Conservation (phyloP, 495 filamentous ascomycete species). For the Talaromyces wortmannii region DNA sequence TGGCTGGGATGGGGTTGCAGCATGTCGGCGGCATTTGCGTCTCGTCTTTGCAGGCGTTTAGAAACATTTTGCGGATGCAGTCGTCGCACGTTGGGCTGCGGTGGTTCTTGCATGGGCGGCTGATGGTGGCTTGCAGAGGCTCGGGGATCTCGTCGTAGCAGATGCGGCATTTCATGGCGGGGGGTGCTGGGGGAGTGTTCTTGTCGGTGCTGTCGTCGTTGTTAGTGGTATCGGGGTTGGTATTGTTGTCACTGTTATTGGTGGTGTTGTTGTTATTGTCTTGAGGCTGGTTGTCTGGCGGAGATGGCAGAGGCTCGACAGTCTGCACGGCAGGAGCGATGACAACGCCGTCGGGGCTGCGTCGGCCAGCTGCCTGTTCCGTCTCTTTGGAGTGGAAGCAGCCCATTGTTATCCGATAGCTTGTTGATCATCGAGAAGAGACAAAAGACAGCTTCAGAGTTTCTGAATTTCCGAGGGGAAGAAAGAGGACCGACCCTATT, state of each 20-base stretch:
- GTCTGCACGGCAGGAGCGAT: background rate
- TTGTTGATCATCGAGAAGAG: background rate
- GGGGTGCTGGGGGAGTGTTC: background rate
- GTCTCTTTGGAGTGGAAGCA: background rate
- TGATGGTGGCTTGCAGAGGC: background rate
- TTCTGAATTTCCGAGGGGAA: no score
- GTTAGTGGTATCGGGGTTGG: background rate
- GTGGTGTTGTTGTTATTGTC: no score
- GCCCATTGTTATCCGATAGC: background rate
- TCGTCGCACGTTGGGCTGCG: slow-evolving; percentile 4
- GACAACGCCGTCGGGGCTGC: background rate
- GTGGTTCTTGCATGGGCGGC: background rate
- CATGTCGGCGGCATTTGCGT: slow-evolving; percentile 18
- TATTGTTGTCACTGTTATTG: no score
- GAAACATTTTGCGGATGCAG: slow-evolving; percentile 16
- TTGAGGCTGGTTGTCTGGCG: no score
- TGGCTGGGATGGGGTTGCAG: slow-evolving; percentile 12
- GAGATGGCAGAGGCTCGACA: background rate
- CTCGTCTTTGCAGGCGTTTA: slow-evolving; percentile 15
- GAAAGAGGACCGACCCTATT: no score
- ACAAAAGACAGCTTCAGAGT: background rate
- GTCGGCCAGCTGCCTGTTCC: background rate
- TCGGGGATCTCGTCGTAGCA: background rate
- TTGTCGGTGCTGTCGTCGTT: background rate
- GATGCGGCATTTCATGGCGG: background rate